Evolutionary conservation across 371 early-diverging fungal species (phyloP), one percentile per base, ranked within the genome.

Genomic region (Actinomortierella wolfii): DNA sequence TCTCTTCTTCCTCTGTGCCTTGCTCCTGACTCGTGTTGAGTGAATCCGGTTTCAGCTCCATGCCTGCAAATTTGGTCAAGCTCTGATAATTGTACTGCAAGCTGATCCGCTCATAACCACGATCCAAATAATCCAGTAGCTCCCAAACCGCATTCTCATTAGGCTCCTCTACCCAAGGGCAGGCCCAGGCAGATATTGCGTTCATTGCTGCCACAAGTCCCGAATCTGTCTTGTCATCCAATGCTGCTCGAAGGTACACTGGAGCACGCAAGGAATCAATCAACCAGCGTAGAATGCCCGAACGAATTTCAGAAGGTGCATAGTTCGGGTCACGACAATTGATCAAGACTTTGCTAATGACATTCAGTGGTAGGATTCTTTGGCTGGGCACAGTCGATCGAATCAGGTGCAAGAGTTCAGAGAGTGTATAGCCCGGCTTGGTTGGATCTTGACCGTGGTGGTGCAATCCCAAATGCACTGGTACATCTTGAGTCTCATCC

Each of bases 401-500:
- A 25, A 86, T 81, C 34, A 96, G 79, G 64, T 91, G 86, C 39
- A 92, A 77, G 6, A 96, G 66, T 75, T 96, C 97, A 0, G 87
- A 84, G 1, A 95, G 67, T 0, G 95, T 93, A 76, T 96, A 96
- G 5, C 96, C 96, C 13, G 97, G 87, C 56, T 83, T 81, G 2
- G 87, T 87, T 3, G 96, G 93, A 25, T 91, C 86, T 21, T 89
- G 87, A 5, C 94, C 94, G 64, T 96, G 97, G 67, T 96, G 96
- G 77, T 95, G 93, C 5, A 96, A 78, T 2, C 93, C 96, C 1
- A 76, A 66, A 57, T 88, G 81, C 0, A 78, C 65, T 2, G 93
- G 89, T 2, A 89, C 68, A 1, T 87, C 81, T 0, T 57, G 61
- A 20, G 58, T 55, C 1, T 76, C 77, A 13, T 81, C 83, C n/a